Evolutionary conservation across 257 asterid genomes (phyloP), one percentile per base, ranked within the genome.

Genomic region (Gentiana dahurica): DNA sequence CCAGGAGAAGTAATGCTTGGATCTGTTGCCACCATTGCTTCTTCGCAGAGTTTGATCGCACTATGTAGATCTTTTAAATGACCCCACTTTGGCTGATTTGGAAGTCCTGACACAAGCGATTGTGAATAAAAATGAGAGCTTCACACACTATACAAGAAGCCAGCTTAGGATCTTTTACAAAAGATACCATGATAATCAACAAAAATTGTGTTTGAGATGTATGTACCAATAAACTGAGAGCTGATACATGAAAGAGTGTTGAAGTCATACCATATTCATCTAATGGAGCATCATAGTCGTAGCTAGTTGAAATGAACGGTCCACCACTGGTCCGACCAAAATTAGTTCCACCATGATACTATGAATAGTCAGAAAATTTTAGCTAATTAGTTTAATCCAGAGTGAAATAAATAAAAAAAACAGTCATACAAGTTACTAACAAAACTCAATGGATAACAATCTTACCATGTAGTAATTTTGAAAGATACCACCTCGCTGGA

Each of bases 281-380:
- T 53, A 90, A 66, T 3, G 96, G 98, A 71, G 97, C 96, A 79
- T 90, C 96, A 71, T 86, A 89, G 67, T 89, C 97, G 62, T 90
- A 84, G 74, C 84, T 86, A 12, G 95, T 90, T 52, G 93, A 63
- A 63, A 87, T 81, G 75, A 84, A 84, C 37, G 98, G 96, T 38
- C 98, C 98, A 51, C 98, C 97, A 60, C 71, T 58, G 36, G 85
- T 77, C 64, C 87, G 85, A 51, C 80, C 96, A 68, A 87, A 87
- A 82, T 90, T 90, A 32, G 96, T 87, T 72, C 96, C 98, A 9
- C 98, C 96, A 24, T 87, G 96, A 51, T 90, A 90, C 98, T 90
- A 75, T 72, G 37, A 62, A 58, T 64, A 55, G 41, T 11, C 45
- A 49, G 15, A 0, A 15, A 6, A 15, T 37, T 34, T 37, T 3